Conservation (phyloP, 805 yeast genomes). For the Lipomyces spencermartinsiae region DNA sequence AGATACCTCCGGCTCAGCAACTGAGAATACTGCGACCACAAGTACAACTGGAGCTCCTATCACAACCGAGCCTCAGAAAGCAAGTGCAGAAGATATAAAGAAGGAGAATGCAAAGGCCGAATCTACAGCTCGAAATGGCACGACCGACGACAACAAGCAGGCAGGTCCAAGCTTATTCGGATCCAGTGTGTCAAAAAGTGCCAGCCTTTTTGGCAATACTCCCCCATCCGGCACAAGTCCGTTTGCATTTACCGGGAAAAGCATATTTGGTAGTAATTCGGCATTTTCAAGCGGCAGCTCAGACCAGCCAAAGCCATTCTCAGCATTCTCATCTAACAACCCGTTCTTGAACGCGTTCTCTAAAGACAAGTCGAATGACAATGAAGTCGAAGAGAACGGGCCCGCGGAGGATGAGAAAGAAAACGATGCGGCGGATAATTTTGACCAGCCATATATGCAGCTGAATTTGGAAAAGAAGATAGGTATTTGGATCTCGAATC, state of each 20-base stretch:
- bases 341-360: constrained; percentile 27
- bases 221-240: constrained; percentile 5
- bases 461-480: constrained; percentile 44
- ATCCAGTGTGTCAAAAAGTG: background rate
- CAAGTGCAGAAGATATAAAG: background rate
- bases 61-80: constrained; percentile 8
- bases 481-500: background rate
- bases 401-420: constrained; percentile 34
- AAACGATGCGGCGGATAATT: constrained; percentile 39
- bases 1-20: no score
- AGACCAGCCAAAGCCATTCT: constrained; percentile 11
- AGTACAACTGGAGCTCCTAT: background rate
- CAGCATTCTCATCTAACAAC: constrained; percentile 18
- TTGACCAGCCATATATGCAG: constrained; percentile 47
- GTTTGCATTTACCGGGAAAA: background rate
- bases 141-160: constrained; percentile 6
- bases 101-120: background rate
- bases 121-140: background rate
- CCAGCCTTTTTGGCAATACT: background rate
- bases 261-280: constrained; percentile 7
- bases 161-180: constrained; percentile 1
- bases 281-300: constrained; percentile 6
- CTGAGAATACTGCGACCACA: background rate
- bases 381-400: constrained; percentile 39
- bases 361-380: constrained; percentile 15